Percentiles rank a stretch among this genome's conserved stretches.
Evolutionary conservation across 2,329 filamentous ascomycete genomes (phyloP).

Genomic region (Didymella glomerata): DNA sequence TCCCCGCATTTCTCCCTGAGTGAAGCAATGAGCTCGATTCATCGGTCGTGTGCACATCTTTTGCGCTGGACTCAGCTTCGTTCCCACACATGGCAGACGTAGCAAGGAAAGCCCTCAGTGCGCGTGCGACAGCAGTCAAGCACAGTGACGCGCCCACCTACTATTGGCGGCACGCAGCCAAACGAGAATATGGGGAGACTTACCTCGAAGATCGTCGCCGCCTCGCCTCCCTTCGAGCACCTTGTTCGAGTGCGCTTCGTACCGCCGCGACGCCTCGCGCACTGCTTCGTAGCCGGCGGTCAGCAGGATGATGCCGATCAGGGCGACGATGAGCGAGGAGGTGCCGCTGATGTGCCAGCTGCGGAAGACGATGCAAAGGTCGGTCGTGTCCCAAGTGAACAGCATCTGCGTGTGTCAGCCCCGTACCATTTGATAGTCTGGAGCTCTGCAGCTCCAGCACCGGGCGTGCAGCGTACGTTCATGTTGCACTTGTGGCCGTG

Average conservation of each 20-base stretch:
- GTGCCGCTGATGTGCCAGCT: conserved; percentile 86
- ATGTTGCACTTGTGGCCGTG: conserved; percentile 78
- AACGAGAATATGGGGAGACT: conserved; percentile 27
- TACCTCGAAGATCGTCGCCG: conserved; percentile 47
- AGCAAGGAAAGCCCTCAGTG: conserved; percentile 18
- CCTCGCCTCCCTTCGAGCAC: conserved; percentile 35
- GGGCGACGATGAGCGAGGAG: conserved; percentile 78
- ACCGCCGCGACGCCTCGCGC: conserved; percentile 77
- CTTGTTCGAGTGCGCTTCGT: conserved; percentile 65
- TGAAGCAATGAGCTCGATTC: conserved; percentile 74
- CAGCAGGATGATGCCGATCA: conserved; percentile 81
- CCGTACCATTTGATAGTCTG: neutral
- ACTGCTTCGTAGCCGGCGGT: conserved; percentile 94
- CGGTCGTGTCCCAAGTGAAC: conserved; percentile 92
- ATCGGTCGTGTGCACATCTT: conserved; percentile 37
- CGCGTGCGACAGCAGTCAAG: neutral
- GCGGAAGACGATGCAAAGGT: conserved; percentile 95
- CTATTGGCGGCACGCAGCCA: neutral
- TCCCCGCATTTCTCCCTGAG: conserved; percentile 70
- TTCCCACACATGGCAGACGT: conserved; percentile 20
- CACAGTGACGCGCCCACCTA: conserved; percentile 1
- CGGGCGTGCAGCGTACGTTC: conserved; percentile 70
- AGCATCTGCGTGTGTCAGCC: conserved; percentile 75
- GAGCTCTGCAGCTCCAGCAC: neutral
- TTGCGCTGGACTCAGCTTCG: conserved; percentile 41